Base-by-base conservation (phyloP, 345 rosid genomes). In the Eutrema heterophyllum region DNA sequence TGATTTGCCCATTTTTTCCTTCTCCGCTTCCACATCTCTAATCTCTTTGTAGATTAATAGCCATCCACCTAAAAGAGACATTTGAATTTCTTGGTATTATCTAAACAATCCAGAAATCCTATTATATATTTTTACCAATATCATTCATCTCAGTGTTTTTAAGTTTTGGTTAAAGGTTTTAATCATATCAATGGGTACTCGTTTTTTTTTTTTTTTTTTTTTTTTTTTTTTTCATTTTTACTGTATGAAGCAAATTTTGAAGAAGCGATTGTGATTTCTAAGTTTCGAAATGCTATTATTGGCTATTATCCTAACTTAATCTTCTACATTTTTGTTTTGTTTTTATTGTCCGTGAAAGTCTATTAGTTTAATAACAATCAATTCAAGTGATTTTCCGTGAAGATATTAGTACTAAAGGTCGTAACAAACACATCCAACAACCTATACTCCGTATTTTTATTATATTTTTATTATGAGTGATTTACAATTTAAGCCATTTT, bases 1-100 rank as follows among this genome's bases (percentile, higher is more conserved):
- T 59, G 73, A 75, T 72, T 68, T 75, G 58, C 74, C 74, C 50
- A 16, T 24, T 67, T 18, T 51, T 3, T 51, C 50, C 46, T 41
- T 74, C 51, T 65, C 53, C 32, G 14, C 54, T 50, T 67, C 10
- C 10, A 59, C 44, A 49, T 24, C 30, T 39, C 43, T 67, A 36
- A 49, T 24, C 30, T 39, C 43, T 67, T 51, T 75, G 21, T 40
- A 58, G 53, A 60, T 68, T 75, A 68, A 52, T 75, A 24, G 27
- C 57, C 43, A 68, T 61, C 79, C 14, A 68, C 62, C 63, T 60
- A 67, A 11, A 36, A 50, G 48, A 30, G 62, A 67, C 68, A 68
- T 41, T 40, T 50, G 46, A 49, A 67, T 67, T 18, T 67, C 11
- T 74, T 49, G 35, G 13, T 38, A 39, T 58, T 50, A 67, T 57